Conservation (phyloP, 495 filamentous ascomycete species). For the Tuber melanosporum region DNA sequence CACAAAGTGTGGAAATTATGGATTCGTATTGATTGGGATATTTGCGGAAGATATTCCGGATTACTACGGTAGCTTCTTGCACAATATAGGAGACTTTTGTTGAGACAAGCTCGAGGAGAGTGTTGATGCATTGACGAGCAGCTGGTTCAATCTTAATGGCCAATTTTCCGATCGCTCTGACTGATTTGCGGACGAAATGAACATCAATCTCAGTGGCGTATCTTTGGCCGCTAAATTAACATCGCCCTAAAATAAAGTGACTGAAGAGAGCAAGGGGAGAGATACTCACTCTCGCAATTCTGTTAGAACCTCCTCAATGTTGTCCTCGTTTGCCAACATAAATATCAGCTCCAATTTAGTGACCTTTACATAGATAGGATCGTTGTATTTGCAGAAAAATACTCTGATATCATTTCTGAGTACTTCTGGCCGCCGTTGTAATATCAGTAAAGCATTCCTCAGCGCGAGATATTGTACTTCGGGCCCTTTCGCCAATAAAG, state of each 20-base stretch:
- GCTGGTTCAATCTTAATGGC: slow-evolving; percentile 99
- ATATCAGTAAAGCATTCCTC: slow-evolving; percentile 85
- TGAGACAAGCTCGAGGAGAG: slow-evolving; percentile 83
- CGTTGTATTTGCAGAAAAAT: slow-evolving; percentile 99
- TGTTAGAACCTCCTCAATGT: slow-evolving; percentile 91
- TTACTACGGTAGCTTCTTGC: slow-evolving; percentile 98
- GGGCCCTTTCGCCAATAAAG: slow-evolving; percentile 87
- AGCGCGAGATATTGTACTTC: slow-evolving; percentile 96
- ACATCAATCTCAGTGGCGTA: slow-evolving; percentile 98
- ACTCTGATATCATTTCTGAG: slow-evolving; percentile 94
- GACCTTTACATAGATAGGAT: slow-evolving; percentile 99
- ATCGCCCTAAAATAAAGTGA: neutral
- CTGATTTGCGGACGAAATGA: slow-evolving; percentile 95
- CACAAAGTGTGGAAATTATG: slow-evolving; percentile 91
- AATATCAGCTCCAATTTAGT: slow-evolving; percentile 98
- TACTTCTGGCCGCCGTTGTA: slow-evolving; percentile 89
- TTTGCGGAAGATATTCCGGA: slow-evolving; percentile 97
- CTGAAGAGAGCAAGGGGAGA: neutral
- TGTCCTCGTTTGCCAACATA: slow-evolving; percentile 94
- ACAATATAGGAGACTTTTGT: slow-evolving; percentile 99
- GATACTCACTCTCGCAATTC: slow-evolving; percentile 75
- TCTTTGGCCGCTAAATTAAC: slow-evolving; percentile 41
- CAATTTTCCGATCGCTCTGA: slow-evolving; percentile 94
- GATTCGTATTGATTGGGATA: slow-evolving; percentile 98
- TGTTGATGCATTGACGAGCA: slow-evolving; percentile 81